A percentile compares a stretch with the other conserved stretches of the same genome.
Evolutionary conservation across 768 basidiomycete genomes (phyloP).

Genomic region (Hydnomerulius pinastri): DNA sequence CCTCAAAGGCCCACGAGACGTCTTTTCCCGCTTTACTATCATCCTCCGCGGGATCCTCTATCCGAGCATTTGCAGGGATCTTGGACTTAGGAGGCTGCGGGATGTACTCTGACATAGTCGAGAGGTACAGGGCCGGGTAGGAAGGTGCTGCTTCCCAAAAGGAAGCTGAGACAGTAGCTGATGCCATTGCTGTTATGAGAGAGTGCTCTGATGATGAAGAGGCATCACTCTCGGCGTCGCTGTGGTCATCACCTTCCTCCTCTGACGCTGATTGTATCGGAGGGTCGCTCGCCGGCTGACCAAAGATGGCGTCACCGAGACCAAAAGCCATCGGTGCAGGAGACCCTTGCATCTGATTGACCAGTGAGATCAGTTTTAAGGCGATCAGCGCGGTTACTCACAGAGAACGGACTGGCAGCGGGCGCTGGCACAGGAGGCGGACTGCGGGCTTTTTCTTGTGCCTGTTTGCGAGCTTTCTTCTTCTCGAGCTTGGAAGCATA

Average conservation of each 20-base stretch:
- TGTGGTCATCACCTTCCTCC: conserved; percentile 24
- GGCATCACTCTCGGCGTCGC: conserved; percentile 38
- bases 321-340: conserved; percentile 45
- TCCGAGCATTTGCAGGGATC: conserved; percentile 37
- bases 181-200: conserved; percentile 59
- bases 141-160: conserved; percentile 68
- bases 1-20: conserved; percentile 64
- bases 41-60: conserved; percentile 45
- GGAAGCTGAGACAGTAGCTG: conserved; percentile 55
- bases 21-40: conserved; percentile 48
- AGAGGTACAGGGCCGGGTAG: conserved; percentile 72
- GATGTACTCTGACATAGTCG: conserved; percentile 73
- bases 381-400: conserved; percentile 33
- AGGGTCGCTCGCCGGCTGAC: conserved; percentile 27
- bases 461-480: conserved; percentile 47
- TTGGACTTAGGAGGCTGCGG: conserved; percentile 56
- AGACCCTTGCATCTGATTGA: conserved; percentile 27
- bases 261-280: conserved; percentile 16
- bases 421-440: conserved; percentile 32
- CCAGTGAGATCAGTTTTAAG: conserved; percentile 3
- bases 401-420: conserved; percentile 70
- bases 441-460: conserved; percentile 37
- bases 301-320: conserved; percentile 71
- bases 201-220: conserved; percentile 46
- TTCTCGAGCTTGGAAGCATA: conserved; percentile 75